Evolutionary conservation across 257 asterid genomes (phyloP).

Genomic region (Ligustrum vulgare): DNA sequence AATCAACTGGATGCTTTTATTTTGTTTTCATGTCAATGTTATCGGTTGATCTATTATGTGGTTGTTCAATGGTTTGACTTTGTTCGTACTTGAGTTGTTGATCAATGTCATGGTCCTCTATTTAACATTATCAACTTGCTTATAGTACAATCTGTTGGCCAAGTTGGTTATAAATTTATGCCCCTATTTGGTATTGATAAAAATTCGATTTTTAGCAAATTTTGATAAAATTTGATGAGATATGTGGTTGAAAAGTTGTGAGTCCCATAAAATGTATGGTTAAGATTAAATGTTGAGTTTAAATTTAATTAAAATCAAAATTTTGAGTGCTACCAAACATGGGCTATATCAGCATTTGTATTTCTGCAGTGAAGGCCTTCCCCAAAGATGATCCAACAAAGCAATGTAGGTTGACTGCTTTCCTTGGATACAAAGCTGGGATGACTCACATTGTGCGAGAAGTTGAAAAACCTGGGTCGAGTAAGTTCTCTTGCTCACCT

Average conservation of each 20-base stretch:
- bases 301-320: too few species aligned
- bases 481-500: conserved; percentile 36
- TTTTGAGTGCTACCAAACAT: too few species aligned
- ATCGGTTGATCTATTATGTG: neutral
- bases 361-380: conserved; percentile 76
- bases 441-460: conserved; percentile 90
- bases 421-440: conserved; percentile 83
- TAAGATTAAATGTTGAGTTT: too few species aligned
- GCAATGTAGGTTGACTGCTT: conserved; percentile 67
- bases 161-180: neutral
- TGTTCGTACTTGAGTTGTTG: neutral
- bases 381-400: conserved; percentile 69
- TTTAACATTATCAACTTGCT: neutral
- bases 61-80: neutral
- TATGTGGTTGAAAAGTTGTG: too few species aligned
- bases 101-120: neutral
- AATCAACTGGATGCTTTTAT: neutral
- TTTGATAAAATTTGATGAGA: too few species aligned
- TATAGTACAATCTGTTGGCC: neutral
- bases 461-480: conserved; percentile 89
- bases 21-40: neutral
- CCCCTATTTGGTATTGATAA: too few species aligned
- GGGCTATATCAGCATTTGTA: neutral
- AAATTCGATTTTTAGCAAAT: too few species aligned
- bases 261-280: too few species aligned